Evolutionary conservation across 2,329 filamentous ascomycete species (phyloP).

Genomic region (Dactylonectria macrodidyma): DNA sequence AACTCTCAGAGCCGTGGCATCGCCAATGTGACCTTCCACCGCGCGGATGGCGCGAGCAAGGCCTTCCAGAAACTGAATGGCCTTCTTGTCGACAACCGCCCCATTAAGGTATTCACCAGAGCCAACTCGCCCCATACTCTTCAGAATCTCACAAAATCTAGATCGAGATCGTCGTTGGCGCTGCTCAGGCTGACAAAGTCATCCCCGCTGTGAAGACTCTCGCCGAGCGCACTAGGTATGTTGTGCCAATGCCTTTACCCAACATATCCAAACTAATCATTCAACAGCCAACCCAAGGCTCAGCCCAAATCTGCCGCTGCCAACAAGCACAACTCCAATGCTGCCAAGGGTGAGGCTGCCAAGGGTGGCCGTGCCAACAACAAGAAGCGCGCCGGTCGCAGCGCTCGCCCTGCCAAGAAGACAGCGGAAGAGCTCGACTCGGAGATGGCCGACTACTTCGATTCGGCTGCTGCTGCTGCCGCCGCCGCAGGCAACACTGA

Average conservation of each 20-base stretch:
- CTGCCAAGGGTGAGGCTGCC: slow-evolving; percentile 57
- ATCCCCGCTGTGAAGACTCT: slow-evolving; percentile 78
- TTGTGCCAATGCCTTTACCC: slow-evolving; percentile 33
- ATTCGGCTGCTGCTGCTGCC: slow-evolving; percentile 58
- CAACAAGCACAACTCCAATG: slow-evolving; percentile 75
- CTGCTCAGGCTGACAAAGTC: slow-evolving; percentile 78
- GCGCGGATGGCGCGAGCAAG: slow-evolving; percentile 85
- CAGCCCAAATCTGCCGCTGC: slow-evolving; percentile 87
- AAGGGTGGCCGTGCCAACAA: slow-evolving; percentile 64
- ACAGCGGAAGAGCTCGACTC: slow-evolving; percentile 95
- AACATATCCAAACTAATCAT: slow-evolving; percentile 30
- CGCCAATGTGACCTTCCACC: slow-evolving; percentile 89
- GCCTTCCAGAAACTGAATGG: slow-evolving; percentile 90
- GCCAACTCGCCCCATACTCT: neutral
- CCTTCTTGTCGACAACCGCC: slow-evolving; percentile 88
- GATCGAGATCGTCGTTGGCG: slow-evolving; percentile 93
- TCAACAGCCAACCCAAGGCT: slow-evolving; percentile 51
- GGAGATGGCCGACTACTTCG: slow-evolving; percentile 98
- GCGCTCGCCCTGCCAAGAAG: slow-evolving; percentile 82
- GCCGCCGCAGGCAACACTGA: slow-evolving; percentile 59
- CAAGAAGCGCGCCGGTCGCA: slow-evolving; percentile 69
- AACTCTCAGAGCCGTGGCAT: slow-evolving; percentile 93
- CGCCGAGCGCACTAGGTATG: slow-evolving; percentile 84
- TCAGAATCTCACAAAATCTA: slow-evolving; percentile 56
- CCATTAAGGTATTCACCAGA: slow-evolving; percentile 81